Base-by-base conservation (phyloP, 2,329 filamentous ascomycete genomes). In the Phaeosphaeria sp. region DNA sequence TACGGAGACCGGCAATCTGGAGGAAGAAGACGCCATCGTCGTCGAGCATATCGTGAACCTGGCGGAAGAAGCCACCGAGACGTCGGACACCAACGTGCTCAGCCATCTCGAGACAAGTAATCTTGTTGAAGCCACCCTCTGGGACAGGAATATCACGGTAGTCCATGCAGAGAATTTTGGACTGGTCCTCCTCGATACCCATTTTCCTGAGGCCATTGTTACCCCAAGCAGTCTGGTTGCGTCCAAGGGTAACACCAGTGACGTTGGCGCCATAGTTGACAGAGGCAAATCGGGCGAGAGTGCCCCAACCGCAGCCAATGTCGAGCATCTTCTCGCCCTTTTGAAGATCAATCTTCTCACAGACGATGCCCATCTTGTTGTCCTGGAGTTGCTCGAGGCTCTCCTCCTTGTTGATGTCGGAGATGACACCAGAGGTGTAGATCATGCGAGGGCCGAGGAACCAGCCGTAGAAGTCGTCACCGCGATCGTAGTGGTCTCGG, bases 361-460 rank as follows among this genome's bases (percentile, higher is more conserved):
- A 98, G 50, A 99, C 94, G 68, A 96, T 84, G 66, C 90, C 90
- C 71, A 98, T 83, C 82, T 99, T 98, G 87, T 98, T 98, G 80
- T 98, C 94, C 83, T 98, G 95, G 46, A 98, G 87, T 81, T 98
- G 85, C 81, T 99, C 95, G 23, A 99, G 89, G 33, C 88, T 87
- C 82, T 98, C 95, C 81, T 98, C 95, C 67, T 84, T 85, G 79
- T 89, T 88, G 78, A 91, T 87, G 78, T 98, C 93, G 60, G 90
- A 90, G 76, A 99, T 96, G 72, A 99, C 84, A 72, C 95, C 95
- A 50, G 92, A 96, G 51, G 95, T 99, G 84, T 98, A 98, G 80
- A 98, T 92, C 95, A 98, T 99, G 75, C 94, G 93, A 58, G 94
- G 94, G 61, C 95, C 95, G 63, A 98, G 87, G 86, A 98, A 98